phyloP scores from a whole-genome alignment of 2,329 filamentous ascomycete species.

The Fusarium concolor region DNA sequence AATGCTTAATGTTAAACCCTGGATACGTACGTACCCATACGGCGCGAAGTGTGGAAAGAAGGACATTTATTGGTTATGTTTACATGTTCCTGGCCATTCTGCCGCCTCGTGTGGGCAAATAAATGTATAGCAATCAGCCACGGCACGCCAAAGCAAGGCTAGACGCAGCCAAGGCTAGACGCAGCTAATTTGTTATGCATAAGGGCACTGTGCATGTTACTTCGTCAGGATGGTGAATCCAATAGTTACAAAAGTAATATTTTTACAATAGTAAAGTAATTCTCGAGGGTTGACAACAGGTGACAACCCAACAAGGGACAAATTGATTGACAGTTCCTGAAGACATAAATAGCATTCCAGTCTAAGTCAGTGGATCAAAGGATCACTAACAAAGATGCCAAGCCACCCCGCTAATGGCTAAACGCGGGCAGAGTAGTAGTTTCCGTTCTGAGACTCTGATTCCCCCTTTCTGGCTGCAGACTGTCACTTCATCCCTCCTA shows the following conservation, averaged over 20 bases:
- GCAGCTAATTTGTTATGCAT: constrained; percentile 18
- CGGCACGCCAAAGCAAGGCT: constrained; percentile 15
- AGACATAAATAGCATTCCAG: constrained; percentile 28
- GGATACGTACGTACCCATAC: background rate
- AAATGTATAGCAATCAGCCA: constrained; percentile 23
- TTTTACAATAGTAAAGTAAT: background rate
- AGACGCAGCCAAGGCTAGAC: constrained; percentile 13
- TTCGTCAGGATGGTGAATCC: background rate
- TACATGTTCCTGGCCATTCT: constrained; percentile 4
- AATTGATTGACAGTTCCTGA: background rate
- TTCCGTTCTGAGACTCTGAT: constrained; percentile 32
- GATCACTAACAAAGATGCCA: constrained; percentile 29
- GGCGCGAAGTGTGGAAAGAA: constrained; percentile 1
- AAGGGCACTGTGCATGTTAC: background rate
- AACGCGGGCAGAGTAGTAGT: constrained; percentile 30
- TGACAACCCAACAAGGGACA: background rate
- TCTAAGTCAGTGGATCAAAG: background rate
- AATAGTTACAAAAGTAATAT: too few relatives aligned
- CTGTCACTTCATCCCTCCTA: background rate
- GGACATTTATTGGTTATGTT: constrained; percentile 17
- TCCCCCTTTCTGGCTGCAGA: constrained; percentile 32
- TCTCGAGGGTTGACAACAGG: background rate
- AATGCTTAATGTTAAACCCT: constrained; percentile 4
- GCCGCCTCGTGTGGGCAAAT: constrained; percentile 9
- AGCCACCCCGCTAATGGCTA: constrained; percentile 34